phyloP scores from a whole-genome alignment of 179 eudicot species.

The Amaranthus tricolor region DNA sequence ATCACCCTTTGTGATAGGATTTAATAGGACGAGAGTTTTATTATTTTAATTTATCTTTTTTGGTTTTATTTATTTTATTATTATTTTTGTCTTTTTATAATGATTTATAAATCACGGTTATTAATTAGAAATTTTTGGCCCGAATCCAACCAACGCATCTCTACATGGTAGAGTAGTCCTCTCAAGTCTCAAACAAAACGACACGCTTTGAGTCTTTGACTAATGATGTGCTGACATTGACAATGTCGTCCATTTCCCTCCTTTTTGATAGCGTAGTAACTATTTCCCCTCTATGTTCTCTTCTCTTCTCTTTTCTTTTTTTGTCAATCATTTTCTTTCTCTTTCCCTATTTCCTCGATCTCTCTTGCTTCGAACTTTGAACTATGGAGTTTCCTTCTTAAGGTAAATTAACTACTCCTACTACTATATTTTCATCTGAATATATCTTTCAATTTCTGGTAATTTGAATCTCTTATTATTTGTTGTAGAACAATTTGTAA shows the following conservation, averaged over 20 bases:
- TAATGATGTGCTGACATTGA: neutral
- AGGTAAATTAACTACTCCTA: neutral
- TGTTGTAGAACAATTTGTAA: neutral
- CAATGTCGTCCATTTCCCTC: neutral
- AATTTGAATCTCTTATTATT: neutral
- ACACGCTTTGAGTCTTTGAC: conserved; percentile 8
- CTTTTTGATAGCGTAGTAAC: neutral
- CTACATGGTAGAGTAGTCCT: no score
- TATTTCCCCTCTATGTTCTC: neutral
- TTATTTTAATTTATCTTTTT: no score
- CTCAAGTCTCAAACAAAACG: neutral
- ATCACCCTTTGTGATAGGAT: no score
- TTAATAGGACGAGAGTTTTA: no score
- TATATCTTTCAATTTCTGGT: neutral
- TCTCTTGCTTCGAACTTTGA: neutral
- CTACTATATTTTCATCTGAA: no score
- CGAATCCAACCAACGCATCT: no score
- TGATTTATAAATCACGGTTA: no score
- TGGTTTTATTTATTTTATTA: no score
- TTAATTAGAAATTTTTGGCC: no score
- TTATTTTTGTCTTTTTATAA: no score
- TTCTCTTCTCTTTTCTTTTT: neutral
- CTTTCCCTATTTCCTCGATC: neutral
- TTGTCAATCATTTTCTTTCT: neutral
- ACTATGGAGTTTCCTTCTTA: neutral